These are phyloP conservation scores for Abrus pulchellus DNA, from an alignment of 306 rosid genomes.

Conservation along the genomic window DNA sequence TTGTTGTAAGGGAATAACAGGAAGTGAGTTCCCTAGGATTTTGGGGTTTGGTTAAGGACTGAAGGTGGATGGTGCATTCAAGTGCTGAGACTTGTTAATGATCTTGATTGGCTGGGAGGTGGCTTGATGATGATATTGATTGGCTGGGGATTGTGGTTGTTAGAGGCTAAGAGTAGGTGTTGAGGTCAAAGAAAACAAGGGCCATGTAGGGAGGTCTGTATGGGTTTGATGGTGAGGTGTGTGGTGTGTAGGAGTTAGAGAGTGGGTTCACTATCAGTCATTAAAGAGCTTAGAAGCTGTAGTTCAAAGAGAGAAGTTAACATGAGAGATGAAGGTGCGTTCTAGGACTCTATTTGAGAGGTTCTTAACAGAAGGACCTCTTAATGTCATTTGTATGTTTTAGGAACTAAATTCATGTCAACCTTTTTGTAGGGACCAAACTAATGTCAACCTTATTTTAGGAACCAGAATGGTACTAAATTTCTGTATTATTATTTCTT, in stretches of 20 bases:
- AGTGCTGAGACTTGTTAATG: neutral
- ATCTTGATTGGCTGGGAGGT: neutral
- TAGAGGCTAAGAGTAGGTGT: neutral
- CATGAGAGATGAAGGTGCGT: neutral
- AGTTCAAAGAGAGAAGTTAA: neutral
- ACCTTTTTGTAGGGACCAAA: neutral
- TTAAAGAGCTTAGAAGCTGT: neutral
- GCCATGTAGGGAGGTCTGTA: neutral
- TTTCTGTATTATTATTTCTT: too few relatives aligned
- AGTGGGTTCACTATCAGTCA: neutral
- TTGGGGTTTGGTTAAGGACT: neutral
- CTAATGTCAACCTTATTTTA: neutral
- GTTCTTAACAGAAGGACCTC: neutral
- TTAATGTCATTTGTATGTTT: neutral
- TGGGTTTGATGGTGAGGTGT: neutral
- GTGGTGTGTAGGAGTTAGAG: neutral
- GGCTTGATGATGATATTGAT: neutral
- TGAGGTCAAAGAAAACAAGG: neutral
- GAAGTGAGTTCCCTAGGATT: neutral
- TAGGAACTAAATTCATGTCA: neutral
- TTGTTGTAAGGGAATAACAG: neutral
- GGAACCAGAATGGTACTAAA: neutral
- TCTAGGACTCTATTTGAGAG: neutral
- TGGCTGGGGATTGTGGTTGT: neutral
- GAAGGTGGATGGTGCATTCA: constrained; percentile 5